Evolutionary conservation across 225 moss, liverwort and hornwort species (phyloP).

Genomic region (Bryoerythrophyllum caledonicum): DNA sequence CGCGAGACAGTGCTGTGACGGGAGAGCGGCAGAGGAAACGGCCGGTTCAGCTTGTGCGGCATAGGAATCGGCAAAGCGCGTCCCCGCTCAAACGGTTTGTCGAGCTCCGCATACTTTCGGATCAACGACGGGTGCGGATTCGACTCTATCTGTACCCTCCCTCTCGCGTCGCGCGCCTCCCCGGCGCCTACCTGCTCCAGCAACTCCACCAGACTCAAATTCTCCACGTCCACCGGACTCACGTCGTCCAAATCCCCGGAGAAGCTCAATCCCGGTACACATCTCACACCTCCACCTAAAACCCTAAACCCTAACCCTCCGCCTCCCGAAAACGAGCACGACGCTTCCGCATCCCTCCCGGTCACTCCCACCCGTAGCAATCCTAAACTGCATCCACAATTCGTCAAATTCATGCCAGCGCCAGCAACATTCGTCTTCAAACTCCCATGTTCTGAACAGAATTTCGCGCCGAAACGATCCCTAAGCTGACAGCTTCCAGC

Average conservation of each 20-base stretch:
- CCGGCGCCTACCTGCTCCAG: conserved; percentile 49
- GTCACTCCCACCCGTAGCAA: conserved; percentile 18
- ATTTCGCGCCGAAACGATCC: background rate
- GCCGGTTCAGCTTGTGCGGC: conserved; percentile 73
- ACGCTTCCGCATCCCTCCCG: conserved; percentile 12
- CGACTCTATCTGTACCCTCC: conserved; percentile 50
- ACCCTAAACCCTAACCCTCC: conserved; percentile 4
- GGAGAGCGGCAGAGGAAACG: conserved; percentile 55
- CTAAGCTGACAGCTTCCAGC: background rate
- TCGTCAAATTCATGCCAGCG: background rate
- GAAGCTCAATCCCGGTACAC: conserved; percentile 26
- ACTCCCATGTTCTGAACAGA: background rate
- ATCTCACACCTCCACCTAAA: background rate
- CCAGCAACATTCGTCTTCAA: conserved; percentile 5
- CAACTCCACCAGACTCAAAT: conserved; percentile 48
- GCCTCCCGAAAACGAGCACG: conserved; percentile 16
- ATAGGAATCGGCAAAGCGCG: conserved; percentile 64
- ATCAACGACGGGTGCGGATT: conserved; percentile 58
- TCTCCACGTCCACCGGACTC: conserved; percentile 19
- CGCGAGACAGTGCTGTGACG: conserved; percentile 34
- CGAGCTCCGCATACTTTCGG: conserved; percentile 26
- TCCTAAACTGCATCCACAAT: conserved; percentile 11
- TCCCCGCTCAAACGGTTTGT: conserved; percentile 35
- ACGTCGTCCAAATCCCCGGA: conserved; percentile 28
- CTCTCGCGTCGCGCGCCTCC: conserved; percentile 33